phyloP scores from a whole-genome alignment of 73 alveolate species.

The Uronychia setigera region DNA sequence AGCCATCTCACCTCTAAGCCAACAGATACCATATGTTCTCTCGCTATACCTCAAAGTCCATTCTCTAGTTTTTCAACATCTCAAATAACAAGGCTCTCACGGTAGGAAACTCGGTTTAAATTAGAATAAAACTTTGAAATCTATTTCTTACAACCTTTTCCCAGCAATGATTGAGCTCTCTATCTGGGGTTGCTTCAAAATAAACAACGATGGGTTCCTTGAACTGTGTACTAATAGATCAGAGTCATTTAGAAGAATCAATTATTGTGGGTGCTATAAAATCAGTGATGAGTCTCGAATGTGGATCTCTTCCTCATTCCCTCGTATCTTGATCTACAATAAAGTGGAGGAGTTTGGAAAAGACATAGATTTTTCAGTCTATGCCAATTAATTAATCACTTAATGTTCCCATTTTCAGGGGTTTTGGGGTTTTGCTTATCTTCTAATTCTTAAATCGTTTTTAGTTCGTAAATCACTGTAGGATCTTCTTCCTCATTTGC shows the following conservation, averaged over 20 bases:
- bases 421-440: slow-evolving; percentile 7
- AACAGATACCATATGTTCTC: slow-evolving; percentile 19
- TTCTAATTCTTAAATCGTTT: neutral
- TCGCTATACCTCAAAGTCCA: slow-evolving; percentile 25
- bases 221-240: slow-evolving; percentile 55
- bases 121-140: slow-evolving; percentile 37
- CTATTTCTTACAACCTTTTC: slow-evolving; percentile 44
- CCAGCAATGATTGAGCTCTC: slow-evolving; percentile 48
- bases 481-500: slow-evolving; percentile 32
- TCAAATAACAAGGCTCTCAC: slow-evolving; percentile 45
- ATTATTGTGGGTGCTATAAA: slow-evolving; percentile 72
- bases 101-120: slow-evolving; percentile 9
- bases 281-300: slow-evolving; percentile 59
- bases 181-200: slow-evolving; percentile 64
- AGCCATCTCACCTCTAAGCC: no score
- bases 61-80: slow-evolving; percentile 40
- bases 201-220: slow-evolving; percentile 61
- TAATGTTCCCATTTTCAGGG: no score
- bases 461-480: slow-evolving; percentile 18
- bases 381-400: no score
- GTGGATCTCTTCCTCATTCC: slow-evolving; percentile 51
- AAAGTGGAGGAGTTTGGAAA: slow-evolving; percentile 67
- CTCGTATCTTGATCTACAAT: slow-evolving; percentile 48
- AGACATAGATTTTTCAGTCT: no score
- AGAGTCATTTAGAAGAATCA: slow-evolving; percentile 45